Evolutionary conservation across 306 rosid species (phyloP), one percentile per base, ranked within the genome.

Genomic region (Glycine soja): DNA sequence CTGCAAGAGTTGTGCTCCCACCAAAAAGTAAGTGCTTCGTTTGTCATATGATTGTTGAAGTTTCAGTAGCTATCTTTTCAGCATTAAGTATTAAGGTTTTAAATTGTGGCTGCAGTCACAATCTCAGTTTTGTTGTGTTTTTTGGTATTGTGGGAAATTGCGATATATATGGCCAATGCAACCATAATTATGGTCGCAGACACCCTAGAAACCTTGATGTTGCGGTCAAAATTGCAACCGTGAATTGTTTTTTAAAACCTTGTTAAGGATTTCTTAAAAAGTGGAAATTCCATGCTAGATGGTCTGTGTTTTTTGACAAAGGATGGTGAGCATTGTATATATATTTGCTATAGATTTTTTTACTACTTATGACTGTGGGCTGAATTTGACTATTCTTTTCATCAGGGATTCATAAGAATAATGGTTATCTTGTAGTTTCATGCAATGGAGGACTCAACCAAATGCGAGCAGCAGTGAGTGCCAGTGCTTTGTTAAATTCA

Each of bases 371-470:
- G 77, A 53, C 13, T 30, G n/a, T 32, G 7, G 48, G 52, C 72
- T 70, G 64, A 82, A 85, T 81, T 74, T 78, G 50, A 65, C 46
- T 8, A 14, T 62, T 82, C 51, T 80, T 45, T 47, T 69, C 79
- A 64, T 24, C 88, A 96, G 99, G 99, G 84, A 40, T 88, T 84
- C 92, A 96, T 84, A 89, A 76, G 86, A 96, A 91, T 50, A 96
- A 96, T 88, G 99, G 99, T 8, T 96, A 93, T 85, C 97, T 96
- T 40, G 80, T 91, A 91, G 97, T 96, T 86, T 93, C 98, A 2
- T 93, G 97, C 88, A 96, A 93, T 87, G 99, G 99, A 77, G 99
- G 99, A 75, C 91, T 96, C 64, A 93, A 96, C 77, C 98, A 96
- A 93, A 96, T 96, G 99, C 79, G 99, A 84, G 97, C 97, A 50